These are phyloP conservation scores for Westerdykella sp. DNA, from an alignment of 2,329 filamentous ascomycete genomes.

Conservation along the genomic window DNA sequence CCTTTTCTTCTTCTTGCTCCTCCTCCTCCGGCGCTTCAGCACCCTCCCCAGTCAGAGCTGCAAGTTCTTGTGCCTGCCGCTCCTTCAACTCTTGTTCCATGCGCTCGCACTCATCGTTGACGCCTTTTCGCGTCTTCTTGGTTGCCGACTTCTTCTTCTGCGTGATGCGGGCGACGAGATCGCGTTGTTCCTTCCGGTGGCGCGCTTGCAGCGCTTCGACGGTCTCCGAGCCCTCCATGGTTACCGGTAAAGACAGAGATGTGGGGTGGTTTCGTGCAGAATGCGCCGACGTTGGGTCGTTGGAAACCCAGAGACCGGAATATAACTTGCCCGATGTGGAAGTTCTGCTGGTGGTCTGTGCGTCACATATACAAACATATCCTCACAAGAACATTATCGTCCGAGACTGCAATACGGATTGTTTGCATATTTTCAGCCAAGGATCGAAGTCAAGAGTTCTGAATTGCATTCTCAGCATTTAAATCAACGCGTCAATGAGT, in stretches of 20 bases:
- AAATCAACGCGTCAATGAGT: too few relatives aligned
- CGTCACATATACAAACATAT: too few relatives aligned
- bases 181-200: conserved; percentile 82
- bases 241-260: neutral
- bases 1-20: conserved; percentile 5
- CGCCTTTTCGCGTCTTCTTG: conserved; percentile 62
- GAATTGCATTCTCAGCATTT: too few relatives aligned
- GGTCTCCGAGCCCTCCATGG: conserved; percentile 15
- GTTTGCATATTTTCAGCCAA: too few relatives aligned
- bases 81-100: conserved; percentile 53
- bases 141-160: conserved; percentile 96
- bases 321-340: too few relatives aligned
- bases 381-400: too few relatives aligned
- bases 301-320: too few relatives aligned
- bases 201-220: conserved; percentile 73
- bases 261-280: too few relatives aligned
- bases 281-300: too few relatives aligned
- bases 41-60: conserved; percentile 36
- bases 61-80: conserved; percentile 48
- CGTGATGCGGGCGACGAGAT: conserved; percentile 77
- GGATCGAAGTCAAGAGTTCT: too few relatives aligned
- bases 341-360: too few relatives aligned
- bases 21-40: conserved; percentile 6
- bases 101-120: conserved; percentile 57
- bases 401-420: too few relatives aligned